A percentile compares a stretch with the other conserved stretches of the same genome.
Evolutionary conservation across 202 grass and related monocot genomes (phyloP).

Genomic region (Hordeum pubiflorum): DNA sequence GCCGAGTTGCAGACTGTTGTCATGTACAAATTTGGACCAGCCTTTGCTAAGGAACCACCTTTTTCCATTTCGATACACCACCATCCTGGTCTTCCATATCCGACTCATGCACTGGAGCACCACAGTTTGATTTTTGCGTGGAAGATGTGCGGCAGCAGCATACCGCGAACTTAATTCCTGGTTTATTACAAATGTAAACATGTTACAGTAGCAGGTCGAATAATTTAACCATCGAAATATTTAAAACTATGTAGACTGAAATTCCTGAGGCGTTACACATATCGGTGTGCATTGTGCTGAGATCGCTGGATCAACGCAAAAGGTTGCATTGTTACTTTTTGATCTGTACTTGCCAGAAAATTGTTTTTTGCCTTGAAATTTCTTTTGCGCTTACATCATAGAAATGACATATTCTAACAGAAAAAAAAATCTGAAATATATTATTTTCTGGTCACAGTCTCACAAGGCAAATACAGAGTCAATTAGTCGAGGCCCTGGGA

Average conservation of each 20-base stretch:
- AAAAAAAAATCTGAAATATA: background rate
- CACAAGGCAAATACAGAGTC: background rate
- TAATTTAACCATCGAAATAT: background rate
- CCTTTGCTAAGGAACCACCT: constrained; percentile 3
- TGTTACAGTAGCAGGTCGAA: background rate
- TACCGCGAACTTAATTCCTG: background rate
- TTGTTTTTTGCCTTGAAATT: background rate
- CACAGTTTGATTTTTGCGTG: background rate
- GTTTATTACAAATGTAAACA: background rate
- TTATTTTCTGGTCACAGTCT: background rate
- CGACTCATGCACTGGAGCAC: background rate
- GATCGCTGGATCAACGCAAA: background rate
- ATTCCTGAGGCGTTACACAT: background rate
- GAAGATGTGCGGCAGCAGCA: background rate
- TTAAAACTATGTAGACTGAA: background rate
- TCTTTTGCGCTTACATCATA: background rate
- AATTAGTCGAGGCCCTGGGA: background rate
- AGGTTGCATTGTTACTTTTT: background rate
- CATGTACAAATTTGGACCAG: constrained; percentile 34
- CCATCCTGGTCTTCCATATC: constrained; percentile 24
- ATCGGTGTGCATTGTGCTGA: background rate
- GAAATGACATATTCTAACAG: background rate
- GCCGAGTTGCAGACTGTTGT: constrained; percentile 38
- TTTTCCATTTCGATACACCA: background rate
- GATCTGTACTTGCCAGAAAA: background rate